Percentiles rank a stretch among this genome's conserved stretches.
phyloP scores from a whole-genome alignment of 2,329 filamentous ascomycete species.

The Niveomyces coronatus region DNA sequence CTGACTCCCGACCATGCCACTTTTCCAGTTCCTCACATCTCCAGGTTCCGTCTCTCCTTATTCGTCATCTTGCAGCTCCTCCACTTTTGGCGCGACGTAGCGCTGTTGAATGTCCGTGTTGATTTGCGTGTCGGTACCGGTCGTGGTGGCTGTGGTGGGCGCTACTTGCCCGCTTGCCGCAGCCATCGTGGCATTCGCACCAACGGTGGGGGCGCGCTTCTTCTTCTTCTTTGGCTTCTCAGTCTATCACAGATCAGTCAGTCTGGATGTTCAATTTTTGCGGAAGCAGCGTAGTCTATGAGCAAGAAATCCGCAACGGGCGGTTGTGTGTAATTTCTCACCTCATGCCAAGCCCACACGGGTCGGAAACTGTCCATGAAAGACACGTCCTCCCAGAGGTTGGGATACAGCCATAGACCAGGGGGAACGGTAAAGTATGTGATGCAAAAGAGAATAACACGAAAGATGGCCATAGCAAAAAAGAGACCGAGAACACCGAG shows the following conservation, averaged over 20 bases:
- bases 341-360: conserved; percentile 97
- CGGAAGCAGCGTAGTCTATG: too few species aligned
- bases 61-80: conserved; percentile 43
- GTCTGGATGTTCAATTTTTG: conserved; percentile 13
- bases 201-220: conserved; percentile 32
- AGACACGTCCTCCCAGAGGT: conserved; percentile 95
- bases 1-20: background rate
- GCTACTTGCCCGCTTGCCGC: conserved; percentile 42
- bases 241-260: conserved; percentile 14
- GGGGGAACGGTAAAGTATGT: conserved; percentile 79
- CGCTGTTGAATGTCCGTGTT: conserved; percentile 33
- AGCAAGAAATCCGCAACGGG: too few species aligned
- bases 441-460: conserved; percentile 84
- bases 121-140: conserved; percentile 45
- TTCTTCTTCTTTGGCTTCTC: conserved; percentile 44
- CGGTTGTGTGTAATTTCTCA: conserved; percentile 30
- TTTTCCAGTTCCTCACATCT: background rate
- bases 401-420: conserved; percentile 96
- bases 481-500: conserved; percentile 83
- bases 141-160: conserved; percentile 45
- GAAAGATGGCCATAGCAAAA: conserved; percentile 96
- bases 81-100: conserved; percentile 42
- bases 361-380: conserved; percentile 97
- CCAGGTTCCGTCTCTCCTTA: conserved; percentile 15
- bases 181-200: conserved; percentile 35